These are phyloP conservation scores for Ballota nigra DNA, from an alignment of 257 asterid species.

Conservation along the genomic window DNA sequence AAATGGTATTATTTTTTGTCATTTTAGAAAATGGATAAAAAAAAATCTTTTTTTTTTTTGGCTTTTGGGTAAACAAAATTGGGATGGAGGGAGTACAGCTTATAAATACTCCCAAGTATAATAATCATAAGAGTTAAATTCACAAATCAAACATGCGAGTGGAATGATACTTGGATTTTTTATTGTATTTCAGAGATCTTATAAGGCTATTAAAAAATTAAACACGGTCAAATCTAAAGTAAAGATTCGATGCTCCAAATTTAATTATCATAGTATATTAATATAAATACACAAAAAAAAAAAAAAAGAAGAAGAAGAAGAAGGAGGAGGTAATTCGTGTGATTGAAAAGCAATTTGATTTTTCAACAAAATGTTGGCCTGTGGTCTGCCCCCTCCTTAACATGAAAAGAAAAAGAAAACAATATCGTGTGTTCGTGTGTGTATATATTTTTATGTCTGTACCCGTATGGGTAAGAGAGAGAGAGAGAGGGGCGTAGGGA, in stretches of 20 bases:
- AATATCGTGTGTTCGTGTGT: slow-evolving; percentile 29
- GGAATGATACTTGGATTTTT: neutral
- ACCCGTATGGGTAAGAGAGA: slow-evolving; percentile 14
- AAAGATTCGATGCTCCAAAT: neutral
- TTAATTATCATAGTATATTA: neutral
- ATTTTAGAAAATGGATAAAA: too few species aligned
- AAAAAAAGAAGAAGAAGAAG: neutral
- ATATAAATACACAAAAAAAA: too few species aligned
- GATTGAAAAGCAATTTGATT: slow-evolving; percentile 19
- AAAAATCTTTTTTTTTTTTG: too few species aligned
- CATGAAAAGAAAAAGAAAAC: slow-evolving; percentile 22
- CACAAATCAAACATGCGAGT: neutral
- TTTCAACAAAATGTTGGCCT: slow-evolving; percentile 16
- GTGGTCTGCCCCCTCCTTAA: slow-evolving; percentile 20
- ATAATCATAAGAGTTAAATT: neutral
- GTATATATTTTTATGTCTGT: slow-evolving; percentile 25
- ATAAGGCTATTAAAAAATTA: neutral
- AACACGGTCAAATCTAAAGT: neutral
- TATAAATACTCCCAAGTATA: too few species aligned
- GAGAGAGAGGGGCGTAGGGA: slow-evolving; percentile 24
- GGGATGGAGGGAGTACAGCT: too few species aligned
- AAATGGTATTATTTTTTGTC: too few species aligned
- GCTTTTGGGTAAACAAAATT: too few species aligned
- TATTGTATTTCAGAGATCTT: neutral
- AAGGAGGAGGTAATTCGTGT: slow-evolving; percentile 4